Evolutionary conservation across 169 alveolate species (phyloP).

Genomic region (Eimeria zaria): DNA sequence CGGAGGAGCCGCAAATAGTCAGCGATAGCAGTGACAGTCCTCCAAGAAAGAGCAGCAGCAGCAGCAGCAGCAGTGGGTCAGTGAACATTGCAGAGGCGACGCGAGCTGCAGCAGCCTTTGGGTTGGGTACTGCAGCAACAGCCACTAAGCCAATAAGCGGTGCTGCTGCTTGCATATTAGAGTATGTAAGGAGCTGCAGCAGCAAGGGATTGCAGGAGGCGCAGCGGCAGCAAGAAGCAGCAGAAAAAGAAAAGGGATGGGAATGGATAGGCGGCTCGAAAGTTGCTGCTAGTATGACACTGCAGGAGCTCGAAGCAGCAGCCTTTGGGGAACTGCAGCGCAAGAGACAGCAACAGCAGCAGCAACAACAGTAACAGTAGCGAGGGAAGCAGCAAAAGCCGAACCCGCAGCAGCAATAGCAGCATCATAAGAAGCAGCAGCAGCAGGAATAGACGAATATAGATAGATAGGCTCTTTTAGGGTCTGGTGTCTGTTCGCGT

Average conservation of each 20-base stretch:
- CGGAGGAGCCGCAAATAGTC: not conserved
- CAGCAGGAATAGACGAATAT: constrained; percentile 22
- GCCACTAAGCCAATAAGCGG: constrained; percentile 1
- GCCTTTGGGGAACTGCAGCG: constrained; percentile 64
- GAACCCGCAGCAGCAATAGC: constrained; percentile 1
- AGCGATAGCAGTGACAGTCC: constrained; percentile 6
- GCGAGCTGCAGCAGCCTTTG: constrained; percentile 59
- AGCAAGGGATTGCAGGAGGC: constrained; percentile 2
- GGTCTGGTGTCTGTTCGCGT: no score
- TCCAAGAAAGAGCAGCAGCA: constrained; percentile 43
- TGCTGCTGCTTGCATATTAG: constrained; percentile 55
- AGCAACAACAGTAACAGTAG: constrained; percentile 1
- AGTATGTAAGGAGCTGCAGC: constrained; percentile 59
- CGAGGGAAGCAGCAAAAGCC: not conserved
- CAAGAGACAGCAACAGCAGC: constrained; percentile 47
- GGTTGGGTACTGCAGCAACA: constrained; percentile 5
- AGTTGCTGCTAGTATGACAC: constrained; percentile 53
- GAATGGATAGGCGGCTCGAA: constrained; percentile 76
- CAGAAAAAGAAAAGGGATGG: constrained; percentile 34
- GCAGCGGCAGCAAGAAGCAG: constrained; percentile 37
- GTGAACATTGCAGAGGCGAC: constrained; percentile 8
- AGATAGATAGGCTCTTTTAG: no score
- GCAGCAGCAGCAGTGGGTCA: constrained; percentile 2
- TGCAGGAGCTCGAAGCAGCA: constrained; percentile 56
- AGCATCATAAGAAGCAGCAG: constrained; percentile 15